phyloP scores from a whole-genome alignment of 1,284 basidiomycete species.

The Lignosus rhinocerotis region DNA sequence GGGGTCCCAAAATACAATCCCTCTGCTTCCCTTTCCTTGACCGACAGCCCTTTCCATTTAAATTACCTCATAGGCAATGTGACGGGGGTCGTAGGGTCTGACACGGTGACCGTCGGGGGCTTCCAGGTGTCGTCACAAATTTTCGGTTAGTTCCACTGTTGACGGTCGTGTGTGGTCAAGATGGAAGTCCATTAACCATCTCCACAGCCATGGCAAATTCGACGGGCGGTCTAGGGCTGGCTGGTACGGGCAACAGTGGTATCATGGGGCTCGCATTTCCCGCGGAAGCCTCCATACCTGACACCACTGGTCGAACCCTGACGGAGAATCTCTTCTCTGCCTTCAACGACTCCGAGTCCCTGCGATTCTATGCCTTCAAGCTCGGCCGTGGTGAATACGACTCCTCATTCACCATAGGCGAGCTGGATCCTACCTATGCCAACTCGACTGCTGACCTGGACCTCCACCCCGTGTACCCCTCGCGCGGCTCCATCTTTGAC shows the following conservation, averaged over 20 bases:
- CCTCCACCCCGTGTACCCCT: slow-evolving; percentile 44
- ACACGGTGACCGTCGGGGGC: slow-evolving; percentile 44
- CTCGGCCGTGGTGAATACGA: slow-evolving; percentile 41
- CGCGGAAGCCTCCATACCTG: slow-evolving; percentile 46
- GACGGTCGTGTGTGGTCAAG: background rate
- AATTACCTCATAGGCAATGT: slow-evolving; percentile 50
- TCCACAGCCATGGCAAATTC: slow-evolving; percentile 46
- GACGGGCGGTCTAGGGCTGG: slow-evolving; percentile 46
- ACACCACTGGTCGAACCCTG: slow-evolving; percentile 44
- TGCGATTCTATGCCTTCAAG: slow-evolving; percentile 53
- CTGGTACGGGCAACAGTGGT: slow-evolving; percentile 52
- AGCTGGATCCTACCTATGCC: slow-evolving; percentile 43
- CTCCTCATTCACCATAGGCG: slow-evolving; percentile 55
- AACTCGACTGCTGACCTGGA: slow-evolving; percentile 38
- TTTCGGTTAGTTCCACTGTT: slow-evolving; percentile 36
- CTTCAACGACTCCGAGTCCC: slow-evolving; percentile 36
- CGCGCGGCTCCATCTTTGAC: slow-evolving; percentile 42
- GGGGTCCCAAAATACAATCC: slow-evolving; percentile 34
- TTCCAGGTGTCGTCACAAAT: slow-evolving; percentile 43
- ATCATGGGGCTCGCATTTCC: slow-evolving; percentile 58
- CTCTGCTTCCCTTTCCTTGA: slow-evolving; percentile 34
- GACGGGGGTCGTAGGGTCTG: slow-evolving; percentile 43
- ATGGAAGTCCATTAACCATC: slow-evolving; percentile 3
- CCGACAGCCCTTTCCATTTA: slow-evolving; percentile 40
- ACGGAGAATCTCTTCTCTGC: slow-evolving; percentile 51